Percentiles rank a stretch among this genome's conserved stretches.
Conservation (phyloP, 1,139 yeast genomes). For the Geotrichum bryndzae region DNA sequence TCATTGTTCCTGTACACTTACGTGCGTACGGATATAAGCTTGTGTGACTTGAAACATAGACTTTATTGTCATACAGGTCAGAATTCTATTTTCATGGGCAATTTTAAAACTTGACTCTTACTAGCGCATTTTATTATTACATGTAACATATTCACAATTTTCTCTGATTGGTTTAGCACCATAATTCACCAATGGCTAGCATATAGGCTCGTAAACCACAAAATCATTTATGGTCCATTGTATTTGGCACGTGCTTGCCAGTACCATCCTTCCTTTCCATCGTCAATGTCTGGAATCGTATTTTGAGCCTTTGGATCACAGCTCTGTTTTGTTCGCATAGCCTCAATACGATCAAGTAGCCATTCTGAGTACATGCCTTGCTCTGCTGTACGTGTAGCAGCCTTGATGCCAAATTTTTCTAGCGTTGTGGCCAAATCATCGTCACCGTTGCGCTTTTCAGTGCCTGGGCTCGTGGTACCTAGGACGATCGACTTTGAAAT, state of each 20-base stretch:
- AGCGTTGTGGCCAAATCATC: slow-evolving; percentile 8
- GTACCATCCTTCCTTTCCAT: slow-evolving; percentile 34
- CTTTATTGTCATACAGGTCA: neutral
- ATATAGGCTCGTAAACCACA: neutral
- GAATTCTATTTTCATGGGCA: no score
- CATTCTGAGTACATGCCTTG: slow-evolving; percentile 17
- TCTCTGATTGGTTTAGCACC: no score
- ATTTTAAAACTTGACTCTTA: no score
- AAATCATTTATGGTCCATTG: neutral
- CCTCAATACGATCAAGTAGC: slow-evolving; percentile 17
- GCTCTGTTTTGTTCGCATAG: slow-evolving; percentile 24
- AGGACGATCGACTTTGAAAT: slow-evolving; percentile 27
- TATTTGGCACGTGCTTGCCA: slow-evolving; percentile 23
- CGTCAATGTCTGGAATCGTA: slow-evolving; percentile 23
- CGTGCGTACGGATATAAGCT: neutral
- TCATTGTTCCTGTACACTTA: neutral
- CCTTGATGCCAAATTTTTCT: slow-evolving; percentile 11
- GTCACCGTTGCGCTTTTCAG: slow-evolving; percentile 19
- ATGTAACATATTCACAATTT: no score
- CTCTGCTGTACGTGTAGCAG: slow-evolving; percentile 2
- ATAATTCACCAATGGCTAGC: neutral
- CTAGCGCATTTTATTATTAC: no score
- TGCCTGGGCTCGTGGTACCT: slow-evolving; percentile 25
- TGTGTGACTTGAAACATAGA: neutral
- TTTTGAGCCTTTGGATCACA: slow-evolving; percentile 30